Evolutionary conservation across 2,329 filamentous ascomycete species (phyloP).

Genomic region (Aspergillus persii): DNA sequence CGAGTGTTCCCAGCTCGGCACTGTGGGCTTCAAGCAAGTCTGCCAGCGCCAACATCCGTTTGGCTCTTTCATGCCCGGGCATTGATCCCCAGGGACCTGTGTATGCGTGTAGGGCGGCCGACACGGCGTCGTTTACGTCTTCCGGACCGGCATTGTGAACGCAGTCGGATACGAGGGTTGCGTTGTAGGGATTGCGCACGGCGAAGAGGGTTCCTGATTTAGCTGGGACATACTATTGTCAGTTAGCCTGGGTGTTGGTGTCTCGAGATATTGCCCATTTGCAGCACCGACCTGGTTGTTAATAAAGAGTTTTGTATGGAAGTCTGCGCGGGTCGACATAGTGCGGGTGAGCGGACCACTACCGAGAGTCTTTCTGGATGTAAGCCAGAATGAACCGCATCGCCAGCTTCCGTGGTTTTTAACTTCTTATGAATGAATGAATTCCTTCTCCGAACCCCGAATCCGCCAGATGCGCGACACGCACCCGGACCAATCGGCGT

Average conservation of each 20-base stretch:
- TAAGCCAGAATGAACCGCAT: too few species aligned
- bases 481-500: background rate
- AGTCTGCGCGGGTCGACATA: background rate
- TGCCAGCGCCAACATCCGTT: conserved; percentile 11
- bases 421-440: too few species aligned
- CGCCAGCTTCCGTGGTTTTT: too few species aligned
- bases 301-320: conserved; percentile 44
- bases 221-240: conserved; percentile 42
- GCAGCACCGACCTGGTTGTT: conserved; percentile 45
- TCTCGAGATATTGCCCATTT: background rate
- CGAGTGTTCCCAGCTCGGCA: background rate
- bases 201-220: conserved; percentile 48
- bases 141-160: conserved; percentile 47
- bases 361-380: too few species aligned
- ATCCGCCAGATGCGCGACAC: background rate
- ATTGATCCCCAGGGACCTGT: conserved; percentile 6
- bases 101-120: conserved; percentile 45
- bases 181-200: conserved; percentile 44
- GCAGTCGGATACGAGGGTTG: conserved; percentile 31
- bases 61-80: background rate
- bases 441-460: too few species aligned
- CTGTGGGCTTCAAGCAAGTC: conserved; percentile 10
- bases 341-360: background rate
- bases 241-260: background rate
- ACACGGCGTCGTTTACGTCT: conserved; percentile 46